These are phyloP conservation scores for Casuarina equisetifolia DNA, from an alignment of 306 rosid genomes.

Conservation along the genomic window DNA sequence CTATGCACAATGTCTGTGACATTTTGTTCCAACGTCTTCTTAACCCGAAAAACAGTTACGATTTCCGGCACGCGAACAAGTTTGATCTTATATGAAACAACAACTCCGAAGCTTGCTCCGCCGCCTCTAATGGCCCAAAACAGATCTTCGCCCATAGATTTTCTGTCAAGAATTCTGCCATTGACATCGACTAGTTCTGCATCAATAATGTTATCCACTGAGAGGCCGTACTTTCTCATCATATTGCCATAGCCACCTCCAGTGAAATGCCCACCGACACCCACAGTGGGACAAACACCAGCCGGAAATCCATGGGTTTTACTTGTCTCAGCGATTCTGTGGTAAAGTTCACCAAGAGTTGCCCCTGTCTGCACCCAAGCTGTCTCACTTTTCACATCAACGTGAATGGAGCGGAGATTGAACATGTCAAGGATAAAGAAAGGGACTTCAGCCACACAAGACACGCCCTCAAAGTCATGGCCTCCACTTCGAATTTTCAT, in stretches of 20 bases:
- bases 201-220: slow-evolving; percentile 34
- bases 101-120: slow-evolving; percentile 44
- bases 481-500: slow-evolving; percentile 43
- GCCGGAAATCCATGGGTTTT: slow-evolving; percentile 31
- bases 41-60: slow-evolving; percentile 27
- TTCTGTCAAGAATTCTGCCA: slow-evolving; percentile 30
- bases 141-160: slow-evolving; percentile 41
- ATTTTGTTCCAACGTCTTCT: slow-evolving; percentile 13
- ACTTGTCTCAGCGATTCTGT: slow-evolving; percentile 25
- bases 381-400: not conserved
- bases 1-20: not conserved
- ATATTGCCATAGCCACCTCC: slow-evolving; percentile 43
- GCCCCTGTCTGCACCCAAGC: slow-evolving; percentile 43
- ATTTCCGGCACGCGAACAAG: slow-evolving; percentile 22
- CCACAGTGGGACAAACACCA: slow-evolving; percentile 25
- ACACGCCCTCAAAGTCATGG: slow-evolving; percentile 42
- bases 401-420: slow-evolving; percentile 27
- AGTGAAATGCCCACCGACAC: slow-evolving; percentile 36
- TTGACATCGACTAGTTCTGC: slow-evolving; percentile 28
- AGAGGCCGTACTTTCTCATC: slow-evolving; percentile 40
- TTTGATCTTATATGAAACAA: slow-evolving; percentile 35
- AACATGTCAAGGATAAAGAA: slow-evolving; percentile 39
- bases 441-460: slow-evolving; percentile 23
- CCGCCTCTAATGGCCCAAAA: slow-evolving; percentile 54
- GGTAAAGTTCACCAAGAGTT: slow-evolving; percentile 37